phyloP scores from a whole-genome alignment of 371 early-diverging fungal species.

The Mucor velutinosus region DNA sequence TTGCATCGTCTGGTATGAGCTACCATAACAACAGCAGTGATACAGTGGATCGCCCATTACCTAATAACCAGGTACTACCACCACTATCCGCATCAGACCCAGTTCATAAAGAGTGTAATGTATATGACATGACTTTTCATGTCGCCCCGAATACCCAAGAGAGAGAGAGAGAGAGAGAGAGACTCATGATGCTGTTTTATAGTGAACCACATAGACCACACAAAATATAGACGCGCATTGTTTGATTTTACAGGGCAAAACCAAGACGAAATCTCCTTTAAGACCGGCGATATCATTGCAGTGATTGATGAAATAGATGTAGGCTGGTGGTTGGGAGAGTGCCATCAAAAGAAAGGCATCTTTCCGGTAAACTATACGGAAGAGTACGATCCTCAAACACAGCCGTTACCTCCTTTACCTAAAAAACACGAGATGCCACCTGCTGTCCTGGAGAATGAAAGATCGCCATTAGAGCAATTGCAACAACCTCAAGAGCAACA shows the following conservation, averaged over 20 bases:
- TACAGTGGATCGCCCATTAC: neutral
- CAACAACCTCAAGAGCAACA: neutral
- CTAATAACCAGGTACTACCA: neutral
- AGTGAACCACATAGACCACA: neutral
- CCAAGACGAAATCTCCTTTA: slow-evolving; percentile 69
- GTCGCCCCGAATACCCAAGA: no score
- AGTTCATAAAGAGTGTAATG: slow-evolving; percentile 22
- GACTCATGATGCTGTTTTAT: neutral
- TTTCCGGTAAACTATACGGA: slow-evolving; percentile 88
- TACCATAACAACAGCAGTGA: neutral
- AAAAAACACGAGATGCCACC: neutral
- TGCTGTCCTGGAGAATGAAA: neutral
- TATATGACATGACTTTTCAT: no score
- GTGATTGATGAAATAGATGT: slow-evolving; percentile 78
- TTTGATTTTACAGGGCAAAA: slow-evolving; percentile 72
- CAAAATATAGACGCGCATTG: slow-evolving; percentile 44
- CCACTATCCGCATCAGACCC: slow-evolving; percentile 10
- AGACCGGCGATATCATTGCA: slow-evolving; percentile 70
- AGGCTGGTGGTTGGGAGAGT: slow-evolving; percentile 89
- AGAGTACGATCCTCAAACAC: neutral
- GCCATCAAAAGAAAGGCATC: slow-evolving; percentile 64
- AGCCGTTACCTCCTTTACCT: slow-evolving; percentile 2
- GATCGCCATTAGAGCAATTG: neutral
- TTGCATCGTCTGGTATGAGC: neutral
- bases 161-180: no score